Conservation (phyloP, 495 filamentous ascomycete species). For the Chlorociboria aeruginascens region DNA sequence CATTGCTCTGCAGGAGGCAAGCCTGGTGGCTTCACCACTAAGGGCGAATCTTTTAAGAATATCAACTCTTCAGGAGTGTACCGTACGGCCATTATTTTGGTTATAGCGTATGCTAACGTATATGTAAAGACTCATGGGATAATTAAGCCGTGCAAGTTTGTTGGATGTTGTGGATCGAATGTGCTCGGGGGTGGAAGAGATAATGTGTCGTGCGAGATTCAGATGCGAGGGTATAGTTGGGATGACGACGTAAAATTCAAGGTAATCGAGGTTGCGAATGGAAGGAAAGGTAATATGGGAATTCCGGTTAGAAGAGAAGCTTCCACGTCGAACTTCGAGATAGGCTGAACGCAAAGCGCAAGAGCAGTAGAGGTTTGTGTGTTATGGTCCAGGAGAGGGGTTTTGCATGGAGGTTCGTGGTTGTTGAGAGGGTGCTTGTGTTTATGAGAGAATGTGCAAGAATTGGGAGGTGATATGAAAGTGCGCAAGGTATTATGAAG, state of each 20-base stretch:
- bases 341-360: neutral
- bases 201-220: neutral
- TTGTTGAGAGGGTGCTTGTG: neutral
- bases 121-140: constrained; percentile 7
- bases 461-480: too few species aligned
- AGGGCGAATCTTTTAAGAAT: constrained; percentile 65
- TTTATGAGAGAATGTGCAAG: neutral
- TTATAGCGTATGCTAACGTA: neutral
- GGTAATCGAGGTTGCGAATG: too few species aligned
- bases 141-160: neutral
- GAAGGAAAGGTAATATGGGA: neutral
- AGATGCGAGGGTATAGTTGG: neutral
- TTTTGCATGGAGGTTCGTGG: neutral
- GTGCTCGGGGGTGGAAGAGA: neutral
- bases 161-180: neutral
- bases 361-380: neutral
- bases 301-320: neutral
- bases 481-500: too few species aligned
- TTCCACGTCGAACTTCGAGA: neutral
- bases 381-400: neutral
- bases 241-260: neutral
- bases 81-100: constrained; percentile 37
- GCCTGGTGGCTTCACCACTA: constrained; percentile 63
- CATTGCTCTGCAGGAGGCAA: constrained; percentile 91
- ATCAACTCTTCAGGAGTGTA: constrained; percentile 76